Evolutionary conservation across 768 basidiomycete species (phyloP), one percentile per base, ranked within the genome.

Genomic region (Stropharia rugosoannulata): DNA sequence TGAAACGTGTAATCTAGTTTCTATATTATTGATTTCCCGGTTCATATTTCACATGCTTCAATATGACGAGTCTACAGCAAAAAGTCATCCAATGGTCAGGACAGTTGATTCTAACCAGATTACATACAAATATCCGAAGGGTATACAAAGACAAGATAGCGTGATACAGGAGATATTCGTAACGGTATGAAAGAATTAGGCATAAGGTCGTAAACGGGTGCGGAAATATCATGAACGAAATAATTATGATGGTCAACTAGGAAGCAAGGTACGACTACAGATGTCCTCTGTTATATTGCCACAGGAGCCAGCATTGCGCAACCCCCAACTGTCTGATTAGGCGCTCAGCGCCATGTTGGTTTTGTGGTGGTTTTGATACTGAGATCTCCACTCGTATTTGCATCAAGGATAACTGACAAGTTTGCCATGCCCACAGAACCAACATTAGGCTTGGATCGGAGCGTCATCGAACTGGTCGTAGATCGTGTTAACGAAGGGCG

Each of bases 1-100:
- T 66, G 37, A 68, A 68, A 40, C 67, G 67, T 62, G 64, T 68
- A 65, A 68, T 68, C 59, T 68, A 68, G 59, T 54, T 40, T 35
- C 36, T 56, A 58, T 52, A 51, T 50, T 57, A 41, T 49, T 58
- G 43, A 57, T 55, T 55, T 49, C 52, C 29, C 6, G 29, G 29
- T 32, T 32, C 45, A 51, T 41, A 35, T 53, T 32, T 32, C 29
- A 32, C 29, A 32, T 32, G 29, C 27, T 19, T 41, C 36, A 42
- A 43, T 29, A 18, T 42, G 11, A 19, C 40, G 39, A 36, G 32
- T n/a, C 11, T 15, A 22, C 22, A 32, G 6, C 2, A 6, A 32
- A 32, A 10, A 32, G 6, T 1, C 39, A 54, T 48, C n/a, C 32
- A 45, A 43, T 52, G 51, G 18, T 42, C 38, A 40, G 18, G 42